Evolutionary conservation across 2,329 filamentous ascomycete species (phyloP).

Genomic region (Colletotrichum sansevieriae): DNA sequence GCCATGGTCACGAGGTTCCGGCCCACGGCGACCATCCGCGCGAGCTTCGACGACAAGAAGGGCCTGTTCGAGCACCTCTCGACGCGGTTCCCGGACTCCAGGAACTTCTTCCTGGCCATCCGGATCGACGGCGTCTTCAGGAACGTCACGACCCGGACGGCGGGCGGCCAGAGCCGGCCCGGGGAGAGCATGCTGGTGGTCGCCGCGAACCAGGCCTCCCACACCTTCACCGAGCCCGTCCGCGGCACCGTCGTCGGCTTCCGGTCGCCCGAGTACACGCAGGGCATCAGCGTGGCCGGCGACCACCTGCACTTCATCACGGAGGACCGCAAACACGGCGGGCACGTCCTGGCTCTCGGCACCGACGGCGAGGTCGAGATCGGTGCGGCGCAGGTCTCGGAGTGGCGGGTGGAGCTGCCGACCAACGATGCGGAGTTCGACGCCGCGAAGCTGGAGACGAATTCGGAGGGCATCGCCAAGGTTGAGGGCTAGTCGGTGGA

Average conservation of each 20-base stretch:
- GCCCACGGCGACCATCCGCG: slow-evolving; percentile 43
- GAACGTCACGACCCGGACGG: slow-evolving; percentile 49
- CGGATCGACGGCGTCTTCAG: slow-evolving; percentile 49
- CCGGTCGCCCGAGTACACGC: slow-evolving; percentile 49
- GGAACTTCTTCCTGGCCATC: slow-evolving; percentile 50
- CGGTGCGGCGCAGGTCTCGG: slow-evolving; percentile 46
- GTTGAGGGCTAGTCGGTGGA: slow-evolving; percentile 47
- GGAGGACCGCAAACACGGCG: slow-evolving; percentile 48
- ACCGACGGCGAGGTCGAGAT: slow-evolving; percentile 50
- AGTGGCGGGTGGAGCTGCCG: slow-evolving; percentile 50
- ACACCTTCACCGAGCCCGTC: slow-evolving; percentile 45
- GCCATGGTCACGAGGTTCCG: slow-evolving; percentile 51
- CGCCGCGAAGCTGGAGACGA: slow-evolving; percentile 46
- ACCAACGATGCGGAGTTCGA: slow-evolving; percentile 51
- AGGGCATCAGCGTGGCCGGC: slow-evolving; percentile 52
- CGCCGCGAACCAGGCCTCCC: slow-evolving; percentile 46
- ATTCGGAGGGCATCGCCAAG: slow-evolving; percentile 47
- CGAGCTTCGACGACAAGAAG: slow-evolving; percentile 46
- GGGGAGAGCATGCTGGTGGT: slow-evolving; percentile 48
- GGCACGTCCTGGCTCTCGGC: slow-evolving; percentile 50
- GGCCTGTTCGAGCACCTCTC: slow-evolving; percentile 45
- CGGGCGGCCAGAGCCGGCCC: slow-evolving; percentile 47
- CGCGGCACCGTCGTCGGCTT: slow-evolving; percentile 51
- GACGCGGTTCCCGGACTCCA: slow-evolving; percentile 44
- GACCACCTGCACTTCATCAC: slow-evolving; percentile 53